Conservation (phyloP, 73 alveolate genomes). For the Symbiodinium pilosum region DNA sequence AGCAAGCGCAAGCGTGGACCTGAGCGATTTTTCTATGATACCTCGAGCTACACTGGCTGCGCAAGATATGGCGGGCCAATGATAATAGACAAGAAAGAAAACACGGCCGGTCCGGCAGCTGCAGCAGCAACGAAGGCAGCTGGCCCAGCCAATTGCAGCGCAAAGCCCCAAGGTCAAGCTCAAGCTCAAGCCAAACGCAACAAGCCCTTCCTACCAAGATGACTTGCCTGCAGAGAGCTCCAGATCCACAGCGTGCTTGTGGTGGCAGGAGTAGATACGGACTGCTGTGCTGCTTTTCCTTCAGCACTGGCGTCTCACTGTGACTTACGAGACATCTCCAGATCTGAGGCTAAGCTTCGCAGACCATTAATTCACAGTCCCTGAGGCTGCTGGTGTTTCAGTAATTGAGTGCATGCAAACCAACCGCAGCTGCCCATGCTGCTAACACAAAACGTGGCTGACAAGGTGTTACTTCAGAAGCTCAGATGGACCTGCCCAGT, state of each 20-base stretch:
- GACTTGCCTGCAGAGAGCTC: not conserved
- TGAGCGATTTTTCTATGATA: conserved; percentile 35
- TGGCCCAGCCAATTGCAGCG: not conserved
- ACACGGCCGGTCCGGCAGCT: not conserved
- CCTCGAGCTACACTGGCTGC: conserved; percentile 53
- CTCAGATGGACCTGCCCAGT: no score
- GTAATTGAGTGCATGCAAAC: no score
- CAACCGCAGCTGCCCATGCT: not conserved
- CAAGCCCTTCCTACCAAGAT: not conserved
- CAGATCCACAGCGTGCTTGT: not conserved
- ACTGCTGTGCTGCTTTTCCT: no score
- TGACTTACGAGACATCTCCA: no score
- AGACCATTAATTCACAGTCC: no score
- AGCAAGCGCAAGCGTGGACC: conserved; percentile 21
- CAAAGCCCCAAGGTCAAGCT: not conserved
- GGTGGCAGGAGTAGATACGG: no score
- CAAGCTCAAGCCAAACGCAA: not conserved
- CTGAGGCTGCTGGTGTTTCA: no score
- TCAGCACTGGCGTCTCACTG: no score
- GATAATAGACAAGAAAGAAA: conserved; percentile 2
- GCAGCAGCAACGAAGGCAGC: not conserved
- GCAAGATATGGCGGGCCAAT: conserved; percentile 40
- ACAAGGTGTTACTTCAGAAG: no score
- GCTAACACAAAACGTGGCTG: no score
- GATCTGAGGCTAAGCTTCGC: no score